Evolutionary conservation across 1,139 yeast species (phyloP).

Genomic region (Lodderomyces beijingensis): DNA sequence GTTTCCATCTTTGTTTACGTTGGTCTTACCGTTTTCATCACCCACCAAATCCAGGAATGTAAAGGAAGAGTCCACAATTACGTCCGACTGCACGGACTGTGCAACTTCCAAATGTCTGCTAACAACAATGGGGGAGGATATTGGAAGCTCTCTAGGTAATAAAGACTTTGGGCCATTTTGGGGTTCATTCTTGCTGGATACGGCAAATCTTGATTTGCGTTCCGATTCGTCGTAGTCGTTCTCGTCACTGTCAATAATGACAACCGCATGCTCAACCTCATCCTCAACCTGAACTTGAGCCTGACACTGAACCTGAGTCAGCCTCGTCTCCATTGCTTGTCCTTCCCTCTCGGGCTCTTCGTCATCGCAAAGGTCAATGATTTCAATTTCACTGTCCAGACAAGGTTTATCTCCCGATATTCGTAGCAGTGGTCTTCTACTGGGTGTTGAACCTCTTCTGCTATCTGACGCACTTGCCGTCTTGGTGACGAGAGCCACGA

Average conservation of each 20-base stretch:
- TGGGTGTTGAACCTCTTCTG: no score
- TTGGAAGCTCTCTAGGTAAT: neutral
- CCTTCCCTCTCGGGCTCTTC: neutral
- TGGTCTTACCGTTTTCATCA: no score
- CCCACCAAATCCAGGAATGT: no score
- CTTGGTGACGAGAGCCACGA: no score
- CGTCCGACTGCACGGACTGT: constrained; percentile 5
- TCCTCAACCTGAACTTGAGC: neutral
- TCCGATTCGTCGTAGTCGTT: constrained; percentile 2
- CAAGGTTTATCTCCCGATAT: no score
- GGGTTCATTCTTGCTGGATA: no score
- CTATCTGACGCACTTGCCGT: no score
- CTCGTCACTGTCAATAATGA: constrained; percentile 5
- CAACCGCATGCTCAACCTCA: constrained; percentile 1
- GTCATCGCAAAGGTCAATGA: neutral
- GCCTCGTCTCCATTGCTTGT: neutral
- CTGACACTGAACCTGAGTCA: neutral
- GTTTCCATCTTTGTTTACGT: no score
- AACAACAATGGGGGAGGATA: constrained; percentile 1
- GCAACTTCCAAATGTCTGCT: neutral
- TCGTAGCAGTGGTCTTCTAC: no score
- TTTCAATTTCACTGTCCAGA: no score
- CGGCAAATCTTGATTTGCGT: neutral
- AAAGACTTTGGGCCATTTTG: no score
- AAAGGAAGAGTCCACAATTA: constrained; percentile 13